Conservation (phyloP, 805 yeast genomes). For the Cyberlindnera galapagoensis region DNA sequence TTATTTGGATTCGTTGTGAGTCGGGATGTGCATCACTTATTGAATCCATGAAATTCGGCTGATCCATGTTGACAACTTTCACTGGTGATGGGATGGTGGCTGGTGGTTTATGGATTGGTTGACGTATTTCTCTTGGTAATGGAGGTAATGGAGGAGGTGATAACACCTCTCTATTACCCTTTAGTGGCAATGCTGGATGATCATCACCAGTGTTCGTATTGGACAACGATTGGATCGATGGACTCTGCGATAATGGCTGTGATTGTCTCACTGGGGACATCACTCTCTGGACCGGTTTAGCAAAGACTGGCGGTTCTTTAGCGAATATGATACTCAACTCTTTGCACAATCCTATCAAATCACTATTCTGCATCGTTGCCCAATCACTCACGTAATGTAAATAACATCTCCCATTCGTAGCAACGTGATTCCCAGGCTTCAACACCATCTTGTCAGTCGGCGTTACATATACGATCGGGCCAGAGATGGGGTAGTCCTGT, state of each 20-base stretch:
- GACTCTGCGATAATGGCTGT: conserved; percentile 10
- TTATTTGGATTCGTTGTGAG: conserved; percentile 6
- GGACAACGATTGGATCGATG: conserved; percentile 3
- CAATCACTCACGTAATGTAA: conserved; percentile 50
- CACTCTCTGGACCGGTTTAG: conserved; percentile 24
- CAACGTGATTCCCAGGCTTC: conserved; percentile 60
- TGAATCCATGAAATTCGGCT: conserved; percentile 22
- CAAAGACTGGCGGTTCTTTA: conserved; percentile 39
- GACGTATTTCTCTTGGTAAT: conserved; percentile 28
- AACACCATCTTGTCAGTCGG: conserved; percentile 43
- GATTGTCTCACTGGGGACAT: conserved; percentile 31
- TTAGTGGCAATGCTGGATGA: no score
- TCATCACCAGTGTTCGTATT: conserved; percentile 8
- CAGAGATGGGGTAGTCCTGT: conserved; percentile 53
- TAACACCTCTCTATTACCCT: neutral
- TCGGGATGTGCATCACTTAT: conserved; percentile 1
- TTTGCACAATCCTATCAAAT: conserved; percentile 22
- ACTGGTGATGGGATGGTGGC: no score
- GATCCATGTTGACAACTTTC: no score
- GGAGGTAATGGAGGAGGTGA: conserved; percentile 33
- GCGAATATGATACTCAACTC: conserved; percentile 31
- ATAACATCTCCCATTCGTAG: conserved; percentile 63
- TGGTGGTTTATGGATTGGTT: conserved; percentile 14
- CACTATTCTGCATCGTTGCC: conserved; percentile 56
- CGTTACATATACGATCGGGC: conserved; percentile 62